A percentile compares a stretch with the other conserved stretches of the same genome.
Evolutionary conservation across 2,329 filamentous ascomycete species (phyloP).

Genomic region (Curvularia lunata): DNA sequence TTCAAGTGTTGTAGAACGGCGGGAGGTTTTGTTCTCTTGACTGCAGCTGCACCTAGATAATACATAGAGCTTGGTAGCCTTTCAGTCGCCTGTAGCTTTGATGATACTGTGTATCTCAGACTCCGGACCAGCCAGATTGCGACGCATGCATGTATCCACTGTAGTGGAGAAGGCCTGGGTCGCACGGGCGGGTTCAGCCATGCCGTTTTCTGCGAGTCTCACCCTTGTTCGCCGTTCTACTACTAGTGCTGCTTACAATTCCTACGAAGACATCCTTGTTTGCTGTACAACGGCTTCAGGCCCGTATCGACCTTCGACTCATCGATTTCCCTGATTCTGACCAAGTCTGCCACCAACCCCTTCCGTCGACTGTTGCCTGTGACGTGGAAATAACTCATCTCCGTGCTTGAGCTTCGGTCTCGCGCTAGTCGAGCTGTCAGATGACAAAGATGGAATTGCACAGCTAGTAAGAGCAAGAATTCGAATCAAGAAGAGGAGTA

Average conservation of each 20-base stretch:
- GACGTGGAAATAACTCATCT: conserved; percentile 1
- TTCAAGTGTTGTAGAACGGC: not conserved
- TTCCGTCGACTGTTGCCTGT: not conserved
- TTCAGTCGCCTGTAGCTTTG: not conserved
- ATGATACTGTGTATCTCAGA: not conserved
- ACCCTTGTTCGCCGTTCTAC: conserved; percentile 3
- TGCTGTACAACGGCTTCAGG: conserved; percentile 3
- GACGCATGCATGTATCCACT: not conserved
- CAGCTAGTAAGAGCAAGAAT: conserved; percentile 16
- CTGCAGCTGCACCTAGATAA: not conserved
- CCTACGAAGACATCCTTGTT: conserved; percentile 11
- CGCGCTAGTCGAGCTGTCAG: conserved; percentile 10
- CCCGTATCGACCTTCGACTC: not conserved
- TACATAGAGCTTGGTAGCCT: not conserved
- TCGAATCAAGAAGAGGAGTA: not conserved
- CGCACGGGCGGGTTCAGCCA: conserved; percentile 7
- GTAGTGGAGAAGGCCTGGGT: not conserved
- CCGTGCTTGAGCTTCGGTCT: not conserved
- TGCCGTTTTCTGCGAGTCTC: conserved; percentile 6
- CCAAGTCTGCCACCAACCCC: not conserved
- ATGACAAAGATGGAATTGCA: conserved; percentile 18
- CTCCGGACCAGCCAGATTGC: not conserved
- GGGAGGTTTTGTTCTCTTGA: not conserved
- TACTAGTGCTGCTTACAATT: not conserved
- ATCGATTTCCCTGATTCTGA: not conserved